Evolutionary conservation across 148 eudicot genomes (phyloP).

Genomic region (Vaccinium myrtillus): DNA sequence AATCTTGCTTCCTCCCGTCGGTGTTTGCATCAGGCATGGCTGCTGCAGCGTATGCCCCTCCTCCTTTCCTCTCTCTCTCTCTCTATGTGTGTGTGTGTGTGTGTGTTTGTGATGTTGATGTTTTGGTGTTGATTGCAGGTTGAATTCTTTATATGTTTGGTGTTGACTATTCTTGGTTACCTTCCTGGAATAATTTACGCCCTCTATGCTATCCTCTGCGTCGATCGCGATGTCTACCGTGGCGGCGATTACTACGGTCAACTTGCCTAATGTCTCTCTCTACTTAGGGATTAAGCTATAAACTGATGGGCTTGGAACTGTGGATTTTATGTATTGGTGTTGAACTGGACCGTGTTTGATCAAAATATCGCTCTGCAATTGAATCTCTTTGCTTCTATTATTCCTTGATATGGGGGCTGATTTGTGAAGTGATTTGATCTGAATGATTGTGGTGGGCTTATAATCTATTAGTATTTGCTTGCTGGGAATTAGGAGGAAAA

Average conservation of each 20-base stretch:
- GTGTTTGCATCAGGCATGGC: slow-evolving; percentile 52
- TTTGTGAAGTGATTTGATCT: background rate
- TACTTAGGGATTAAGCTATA: background rate
- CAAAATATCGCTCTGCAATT: background rate
- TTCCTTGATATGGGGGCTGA: background rate
- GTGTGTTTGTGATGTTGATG: background rate
- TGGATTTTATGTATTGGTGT: background rate
- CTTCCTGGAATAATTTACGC: slow-evolving; percentile 84
- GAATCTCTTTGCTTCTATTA: background rate
- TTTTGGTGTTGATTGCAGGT: slow-evolving; percentile 30
- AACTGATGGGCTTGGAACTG: background rate
- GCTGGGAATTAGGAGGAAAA: background rate
- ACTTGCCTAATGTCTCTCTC: slow-evolving; percentile 25
- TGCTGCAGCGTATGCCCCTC: slow-evolving; percentile 39
- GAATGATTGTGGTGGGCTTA: background rate
- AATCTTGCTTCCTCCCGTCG: slow-evolving; percentile 46
- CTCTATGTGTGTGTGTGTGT: background rate
- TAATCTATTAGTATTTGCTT: background rate
- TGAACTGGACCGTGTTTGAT: background rate
- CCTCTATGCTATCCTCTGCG: slow-evolving; percentile 59
- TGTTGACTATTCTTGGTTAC: slow-evolving; percentile 78
- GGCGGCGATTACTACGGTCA: slow-evolving; percentile 32
- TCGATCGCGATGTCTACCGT: slow-evolving; percentile 40
- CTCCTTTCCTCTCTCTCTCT: slow-evolving; percentile 3
- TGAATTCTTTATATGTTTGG: slow-evolving; percentile 71